Percentiles rank a stretch among this genome's conserved stretches.
phyloP scores from a whole-genome alignment of 2,329 filamentous ascomycete genomes.

The Exophiala spinifera region DNA sequence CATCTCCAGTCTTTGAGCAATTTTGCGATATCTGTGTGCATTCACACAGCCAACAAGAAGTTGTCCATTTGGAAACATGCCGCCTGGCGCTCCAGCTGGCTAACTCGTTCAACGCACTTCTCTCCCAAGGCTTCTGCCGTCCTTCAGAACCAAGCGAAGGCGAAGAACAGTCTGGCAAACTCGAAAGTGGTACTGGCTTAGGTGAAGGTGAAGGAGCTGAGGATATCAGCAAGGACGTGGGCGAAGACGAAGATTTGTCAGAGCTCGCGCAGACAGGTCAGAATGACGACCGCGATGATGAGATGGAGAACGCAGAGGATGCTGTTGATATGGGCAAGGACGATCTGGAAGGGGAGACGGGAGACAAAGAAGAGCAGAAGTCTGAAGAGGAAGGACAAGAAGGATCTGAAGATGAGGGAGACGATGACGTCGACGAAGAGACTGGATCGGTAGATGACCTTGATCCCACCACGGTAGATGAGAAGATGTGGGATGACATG shows the following conservation, averaged over 20 bases:
- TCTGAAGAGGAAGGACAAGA: constrained; percentile 55
- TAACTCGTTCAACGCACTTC: constrained; percentile 74
- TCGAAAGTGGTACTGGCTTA: constrained; percentile 88
- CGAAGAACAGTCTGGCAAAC: constrained; percentile 67
- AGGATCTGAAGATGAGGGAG: constrained; percentile 61
- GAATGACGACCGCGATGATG: constrained; percentile 55
- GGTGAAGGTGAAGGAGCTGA: constrained; percentile 94
- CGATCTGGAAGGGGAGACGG: constrained; percentile 83
- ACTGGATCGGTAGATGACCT: constrained; percentile 86
- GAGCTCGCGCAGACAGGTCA: constrained; percentile 76
- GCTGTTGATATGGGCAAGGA: constrained; percentile 66
- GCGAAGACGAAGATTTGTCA: constrained; percentile 86
- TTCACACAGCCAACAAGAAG: constrained; percentile 56
- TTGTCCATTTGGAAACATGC: constrained; percentile 67
- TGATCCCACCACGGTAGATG: constrained; percentile 85
- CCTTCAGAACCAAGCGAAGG: constrained; percentile 77
- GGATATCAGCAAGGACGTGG: constrained; percentile 96
- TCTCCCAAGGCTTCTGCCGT: constrained; percentile 84
- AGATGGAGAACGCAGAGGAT: constrained; percentile 46
- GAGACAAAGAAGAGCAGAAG: constrained; percentile 50
- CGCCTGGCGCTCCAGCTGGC: constrained; percentile 73
- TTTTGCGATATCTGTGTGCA: constrained; percentile 63
- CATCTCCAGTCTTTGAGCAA: constrained; percentile 70
- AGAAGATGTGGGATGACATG: constrained; percentile 97
- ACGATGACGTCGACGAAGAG: constrained; percentile 79